Evolutionary conservation across 2,329 filamentous ascomycete genomes (phyloP).

Genomic region (Tolypocladium pustulatum): DNA sequence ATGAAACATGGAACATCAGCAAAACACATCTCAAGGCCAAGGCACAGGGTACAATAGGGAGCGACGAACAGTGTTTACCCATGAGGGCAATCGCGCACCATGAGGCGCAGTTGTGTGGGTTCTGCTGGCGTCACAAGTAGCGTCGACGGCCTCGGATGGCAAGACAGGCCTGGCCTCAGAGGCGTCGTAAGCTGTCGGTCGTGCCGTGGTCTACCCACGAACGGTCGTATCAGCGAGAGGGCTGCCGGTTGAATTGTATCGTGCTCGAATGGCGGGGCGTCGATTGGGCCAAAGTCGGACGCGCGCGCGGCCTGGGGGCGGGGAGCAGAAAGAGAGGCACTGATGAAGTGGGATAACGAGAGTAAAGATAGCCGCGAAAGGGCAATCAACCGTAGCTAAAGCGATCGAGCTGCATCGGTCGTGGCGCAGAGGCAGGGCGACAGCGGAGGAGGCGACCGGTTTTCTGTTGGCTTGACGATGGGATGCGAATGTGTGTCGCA

Average conservation of each 20-base stretch:
- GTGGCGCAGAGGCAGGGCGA: neutral
- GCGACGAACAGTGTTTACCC: conserved; percentile 18
- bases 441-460: neutral
- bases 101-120: neutral
- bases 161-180: neutral
- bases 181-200: neutral
- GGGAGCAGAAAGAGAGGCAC: neutral
- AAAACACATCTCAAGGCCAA: neutral
- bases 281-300: neutral
- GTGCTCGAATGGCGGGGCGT: neutral
- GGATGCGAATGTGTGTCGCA: neutral
- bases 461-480: neutral
- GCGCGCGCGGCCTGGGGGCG: neutral
- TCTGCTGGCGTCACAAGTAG: neutral
- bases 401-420: neutral
- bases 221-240: neutral
- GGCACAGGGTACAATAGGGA: neutral
- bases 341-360: neutral
- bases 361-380: neutral
- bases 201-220: neutral
- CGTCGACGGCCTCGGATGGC: neutral
- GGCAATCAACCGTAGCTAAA: neutral
- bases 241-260: neutral
- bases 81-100: conserved; percentile 8
- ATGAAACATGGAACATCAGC: neutral